Percentiles rank a stretch among this genome's conserved stretches.
Conservation (phyloP, 768 basidiomycete species). For the Suillus discolor region DNA sequence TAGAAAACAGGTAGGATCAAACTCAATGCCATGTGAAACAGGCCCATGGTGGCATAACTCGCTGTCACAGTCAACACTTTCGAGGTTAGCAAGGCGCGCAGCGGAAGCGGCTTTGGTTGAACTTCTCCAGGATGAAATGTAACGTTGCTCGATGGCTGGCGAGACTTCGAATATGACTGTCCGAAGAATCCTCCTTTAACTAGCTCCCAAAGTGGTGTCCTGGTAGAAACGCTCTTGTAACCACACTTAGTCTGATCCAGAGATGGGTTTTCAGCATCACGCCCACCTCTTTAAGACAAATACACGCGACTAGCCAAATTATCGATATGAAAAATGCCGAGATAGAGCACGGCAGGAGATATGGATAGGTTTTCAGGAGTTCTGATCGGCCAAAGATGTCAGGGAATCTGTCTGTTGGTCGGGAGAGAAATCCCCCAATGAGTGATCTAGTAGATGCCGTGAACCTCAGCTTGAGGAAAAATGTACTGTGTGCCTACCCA, state of each 20-base stretch:
- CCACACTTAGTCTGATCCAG: background rate
- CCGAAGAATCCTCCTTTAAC: background rate
- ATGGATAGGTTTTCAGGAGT: constrained; percentile 70
- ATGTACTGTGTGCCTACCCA: constrained; percentile 39
- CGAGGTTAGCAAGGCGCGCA: constrained; percentile 52
- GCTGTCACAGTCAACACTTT: constrained; percentile 57
- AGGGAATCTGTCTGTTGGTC: constrained; percentile 69
- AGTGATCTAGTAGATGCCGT: constrained; percentile 49
- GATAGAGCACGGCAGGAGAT: constrained; percentile 72
- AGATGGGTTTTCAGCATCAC: background rate
- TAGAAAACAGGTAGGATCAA: constrained; percentile 41
- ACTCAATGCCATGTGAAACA: constrained; percentile 65
- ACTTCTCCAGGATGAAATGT: background rate
- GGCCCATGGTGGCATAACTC: constrained; percentile 62
- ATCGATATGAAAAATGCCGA: constrained; percentile 30
- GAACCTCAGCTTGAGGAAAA: background rate
- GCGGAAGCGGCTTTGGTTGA: constrained; percentile 37
- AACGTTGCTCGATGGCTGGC: background rate
- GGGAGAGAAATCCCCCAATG: constrained; percentile 65
- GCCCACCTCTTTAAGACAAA: background rate
- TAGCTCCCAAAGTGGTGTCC: background rate
- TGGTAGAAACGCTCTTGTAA: background rate
- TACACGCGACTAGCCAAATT: background rate
- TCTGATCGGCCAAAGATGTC: constrained; percentile 50
- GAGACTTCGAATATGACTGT: background rate